phyloP scores from a whole-genome alignment of 2,329 filamentous ascomycete genomes.

The Claviceps maximensis region DNA sequence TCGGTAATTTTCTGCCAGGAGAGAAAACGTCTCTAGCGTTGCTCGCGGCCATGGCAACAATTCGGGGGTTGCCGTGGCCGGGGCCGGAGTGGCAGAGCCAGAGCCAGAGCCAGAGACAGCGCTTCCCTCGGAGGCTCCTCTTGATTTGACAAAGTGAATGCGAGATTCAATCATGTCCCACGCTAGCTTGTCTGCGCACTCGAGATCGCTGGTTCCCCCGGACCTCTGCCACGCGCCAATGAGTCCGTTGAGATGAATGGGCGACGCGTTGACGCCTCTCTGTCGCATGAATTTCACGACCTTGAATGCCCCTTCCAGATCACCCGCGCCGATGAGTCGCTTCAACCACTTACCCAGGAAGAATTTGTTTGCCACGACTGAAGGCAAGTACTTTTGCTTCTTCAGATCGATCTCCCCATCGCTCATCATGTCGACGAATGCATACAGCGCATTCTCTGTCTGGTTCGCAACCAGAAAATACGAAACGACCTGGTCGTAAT shows the following conservation, averaged over 20 bases:
- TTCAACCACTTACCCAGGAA: conserved; percentile 86
- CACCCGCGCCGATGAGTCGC: conserved; percentile 59
- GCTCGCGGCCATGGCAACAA: conserved; percentile 36
- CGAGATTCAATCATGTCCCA: conserved; percentile 67
- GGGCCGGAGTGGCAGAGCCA: conserved; percentile 4
- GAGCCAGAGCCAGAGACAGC: not conserved
- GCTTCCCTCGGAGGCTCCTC: conserved; percentile 14
- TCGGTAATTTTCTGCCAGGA: conserved; percentile 61
- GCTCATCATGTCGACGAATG: conserved; percentile 85
- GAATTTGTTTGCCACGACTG: conserved; percentile 54
- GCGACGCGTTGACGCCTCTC: conserved; percentile 51
- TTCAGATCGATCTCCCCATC: conserved; percentile 38
- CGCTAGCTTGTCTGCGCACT: conserved; percentile 53
- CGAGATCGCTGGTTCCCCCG: conserved; percentile 37
- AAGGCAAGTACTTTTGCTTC: conserved; percentile 30
- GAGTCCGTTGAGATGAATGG: conserved; percentile 70
- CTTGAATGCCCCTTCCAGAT: conserved; percentile 55
- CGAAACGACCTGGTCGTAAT: conserved; percentile 64
- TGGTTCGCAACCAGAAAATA: conserved; percentile 55
- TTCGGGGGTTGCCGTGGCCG: conserved; percentile 26
- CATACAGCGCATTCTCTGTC: conserved; percentile 53
- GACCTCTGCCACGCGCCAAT: conserved; percentile 66
- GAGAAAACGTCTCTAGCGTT: conserved; percentile 64
- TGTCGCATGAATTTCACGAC: conserved; percentile 66
- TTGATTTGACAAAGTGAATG: conserved; percentile 45